Evolutionary conservation across 768 basidiomycete species (phyloP), one percentile per base, ranked within the genome.

Genomic region (Mrakia blollopis): DNA sequence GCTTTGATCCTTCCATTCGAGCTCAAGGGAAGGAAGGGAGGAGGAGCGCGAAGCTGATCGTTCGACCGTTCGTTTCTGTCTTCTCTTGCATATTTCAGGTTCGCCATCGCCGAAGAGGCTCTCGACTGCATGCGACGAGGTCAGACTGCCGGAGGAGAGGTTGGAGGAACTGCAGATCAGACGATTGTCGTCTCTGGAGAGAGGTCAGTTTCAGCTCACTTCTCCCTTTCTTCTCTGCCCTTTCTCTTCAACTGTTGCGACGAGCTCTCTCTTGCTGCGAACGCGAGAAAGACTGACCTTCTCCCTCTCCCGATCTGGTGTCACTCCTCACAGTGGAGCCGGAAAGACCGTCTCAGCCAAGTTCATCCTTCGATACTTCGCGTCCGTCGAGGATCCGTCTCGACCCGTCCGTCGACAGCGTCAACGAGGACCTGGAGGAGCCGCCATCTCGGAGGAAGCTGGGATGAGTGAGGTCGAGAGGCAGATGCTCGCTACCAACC

Each of bases 331-430:
- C 78, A 97, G 94, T 88, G 97, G 97, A 85, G 97, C 97, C 73
- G 97, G 97, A 75, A 99, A 99, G 87, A 99, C 97, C 0, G 97
- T 98, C 85, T 96, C 94, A 72, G 96, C 97, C 72, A 98, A 99
- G 86, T 94, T 94, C 86, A 99, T 99, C 84, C 96, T 99, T 90
- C 90, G 97, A 77, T 99, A 98, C 84, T 91, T 99, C 80, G 97
- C 97, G 18, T 98, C 96, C 1, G 94, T 99, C 63, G 97, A 98
- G 79, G 94, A 86, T 72, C 95, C 79, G 87, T 90, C 41, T 87
- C 89, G 81, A 83, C 87, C 82, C 14, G 78, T 74, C 89, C 77
- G 77, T 6, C 67, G 77, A 5, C 62, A 74, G 25, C 52, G 73
- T 25, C 92, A 3, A 78, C 78, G 72, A 74, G 80, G 69, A 80